Percentiles rank a stretch among this genome's conserved stretches.
Conservation (phyloP, 1,139 yeast species). For the Pichia sp. region DNA sequence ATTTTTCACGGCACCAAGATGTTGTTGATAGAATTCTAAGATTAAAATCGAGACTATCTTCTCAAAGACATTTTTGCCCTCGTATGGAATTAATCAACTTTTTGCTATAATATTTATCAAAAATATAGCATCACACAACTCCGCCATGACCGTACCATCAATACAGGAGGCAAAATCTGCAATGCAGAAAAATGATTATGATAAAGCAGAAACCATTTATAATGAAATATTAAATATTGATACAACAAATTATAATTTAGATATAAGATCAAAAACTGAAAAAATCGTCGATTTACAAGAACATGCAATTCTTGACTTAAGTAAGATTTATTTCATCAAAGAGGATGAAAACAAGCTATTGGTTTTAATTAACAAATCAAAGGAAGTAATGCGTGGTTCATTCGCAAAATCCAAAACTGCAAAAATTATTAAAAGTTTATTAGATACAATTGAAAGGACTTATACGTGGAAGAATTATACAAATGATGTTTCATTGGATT, state of each 20-base stretch:
- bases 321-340: slow-evolving; percentile 45
- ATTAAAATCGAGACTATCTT: no score
- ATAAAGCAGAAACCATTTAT: slow-evolving; percentile 54
- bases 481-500: slow-evolving; percentile 34
- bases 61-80: slow-evolving; percentile 1
- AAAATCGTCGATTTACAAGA: slow-evolving; percentile 44
- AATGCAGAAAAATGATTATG: slow-evolving; percentile 40
- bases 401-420: slow-evolving; percentile 95
- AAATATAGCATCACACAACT: not conserved
- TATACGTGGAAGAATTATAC: slow-evolving; percentile 34
- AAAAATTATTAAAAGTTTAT: slow-evolving; percentile 68
- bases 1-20: no score
- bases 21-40: no score
- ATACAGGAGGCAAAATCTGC: slow-evolving; percentile 57
- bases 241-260: slow-evolving; percentile 18
- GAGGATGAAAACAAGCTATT: slow-evolving; percentile 47
- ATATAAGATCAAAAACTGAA: slow-evolving; percentile 29
- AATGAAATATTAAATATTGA: slow-evolving; percentile 32
- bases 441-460: slow-evolving; percentile 62
- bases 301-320: slow-evolving; percentile 56
- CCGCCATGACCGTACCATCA: slow-evolving; percentile 28
- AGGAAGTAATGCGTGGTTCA: slow-evolving; percentile 52
- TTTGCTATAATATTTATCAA: no score
- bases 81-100: not conserved
- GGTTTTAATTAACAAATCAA: slow-evolving; percentile 61